These are phyloP conservation scores for Kwoniella botswanensis DNA, from an alignment of 768 basidiomycete species.

Conservation along the genomic window DNA sequence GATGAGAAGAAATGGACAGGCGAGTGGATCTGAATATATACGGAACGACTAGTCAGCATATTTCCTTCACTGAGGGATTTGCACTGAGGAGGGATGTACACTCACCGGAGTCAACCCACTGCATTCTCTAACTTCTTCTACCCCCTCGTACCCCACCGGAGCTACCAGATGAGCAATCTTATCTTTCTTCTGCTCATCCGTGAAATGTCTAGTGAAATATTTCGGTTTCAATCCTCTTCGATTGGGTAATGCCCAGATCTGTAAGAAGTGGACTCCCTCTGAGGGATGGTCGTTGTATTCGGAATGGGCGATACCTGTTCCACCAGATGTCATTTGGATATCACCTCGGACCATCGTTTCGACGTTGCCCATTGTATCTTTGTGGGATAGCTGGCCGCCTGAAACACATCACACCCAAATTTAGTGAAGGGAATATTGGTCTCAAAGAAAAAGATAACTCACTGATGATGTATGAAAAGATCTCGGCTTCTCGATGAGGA, in stretches of 20 bases:
- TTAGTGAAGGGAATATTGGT: no score
- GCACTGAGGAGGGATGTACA: not conserved
- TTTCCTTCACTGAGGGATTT: not conserved
- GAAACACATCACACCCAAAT: no score
- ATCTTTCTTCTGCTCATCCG: conserved; percentile 79
- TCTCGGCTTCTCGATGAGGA: conserved; percentile 80
- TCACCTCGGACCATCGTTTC: conserved; percentile 89
- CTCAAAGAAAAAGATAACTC: conserved; percentile 65
- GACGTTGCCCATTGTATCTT: conserved; percentile 88
- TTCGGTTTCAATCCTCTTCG: conserved; percentile 66
- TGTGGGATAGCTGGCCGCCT: conserved; percentile 61
- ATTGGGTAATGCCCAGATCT: conserved; percentile 71
- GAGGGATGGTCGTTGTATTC: conserved; percentile 65
- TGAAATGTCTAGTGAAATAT: conserved; percentile 85
- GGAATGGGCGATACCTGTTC: conserved; percentile 83
- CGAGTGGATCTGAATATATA: conserved; percentile 42
- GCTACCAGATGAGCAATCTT: conserved; percentile 77
- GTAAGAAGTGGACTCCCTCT: conserved; percentile 64
- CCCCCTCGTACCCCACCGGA: conserved; percentile 67
- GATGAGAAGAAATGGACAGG: conserved; percentile 68
- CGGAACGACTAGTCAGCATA: conserved; percentile 3
- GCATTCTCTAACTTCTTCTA: conserved; percentile 68
- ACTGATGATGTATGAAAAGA: conserved; percentile 82
- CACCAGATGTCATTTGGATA: conserved; percentile 87
- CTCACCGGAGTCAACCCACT: conserved; percentile 76